phyloP scores from a whole-genome alignment of 768 basidiomycete genomes.

The Mrakia frigida region DNA sequence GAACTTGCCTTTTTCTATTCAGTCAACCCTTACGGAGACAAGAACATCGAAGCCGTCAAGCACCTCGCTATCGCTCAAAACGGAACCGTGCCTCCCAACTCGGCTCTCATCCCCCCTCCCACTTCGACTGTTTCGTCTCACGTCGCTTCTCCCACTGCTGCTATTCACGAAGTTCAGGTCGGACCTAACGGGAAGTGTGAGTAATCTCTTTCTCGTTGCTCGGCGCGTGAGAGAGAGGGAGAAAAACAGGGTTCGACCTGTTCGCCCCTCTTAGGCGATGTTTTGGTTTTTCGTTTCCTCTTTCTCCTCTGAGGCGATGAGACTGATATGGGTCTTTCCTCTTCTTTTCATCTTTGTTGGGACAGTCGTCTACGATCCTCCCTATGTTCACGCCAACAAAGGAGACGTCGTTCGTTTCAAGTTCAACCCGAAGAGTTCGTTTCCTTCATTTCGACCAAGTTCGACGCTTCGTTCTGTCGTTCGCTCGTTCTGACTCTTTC shows the following conservation, averaged over 20 bases:
- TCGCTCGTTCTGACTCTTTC: not conserved
- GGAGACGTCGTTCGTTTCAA: not conserved
- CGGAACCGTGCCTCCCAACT: not conserved
- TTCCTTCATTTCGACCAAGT: not conserved
- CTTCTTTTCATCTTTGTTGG: not conserved
- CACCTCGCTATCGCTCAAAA: not conserved
- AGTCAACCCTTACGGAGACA: not conserved
- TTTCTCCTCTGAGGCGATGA: not conserved
- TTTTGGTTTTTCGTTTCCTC: too few relatives aligned
- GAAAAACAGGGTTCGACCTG: too few relatives aligned
- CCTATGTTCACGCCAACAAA: not conserved
- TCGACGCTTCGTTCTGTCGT: not conserved
- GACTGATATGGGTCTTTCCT: not conserved
- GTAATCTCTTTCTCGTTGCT: not conserved
- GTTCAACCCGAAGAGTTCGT: conserved; percentile 4
- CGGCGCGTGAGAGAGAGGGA: not conserved
- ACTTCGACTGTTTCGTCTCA: not conserved
- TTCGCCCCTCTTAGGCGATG: too few relatives aligned
- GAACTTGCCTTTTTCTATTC: not conserved
- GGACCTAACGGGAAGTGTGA: conserved; percentile 7
- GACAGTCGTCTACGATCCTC: not conserved
- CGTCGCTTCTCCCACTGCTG: not conserved
- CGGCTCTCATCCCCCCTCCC: not conserved
- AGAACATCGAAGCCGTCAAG: not conserved
- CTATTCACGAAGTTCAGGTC: conserved; percentile 1